Evolutionary conservation across 2,329 filamentous ascomycete genomes (phyloP), one percentile per base, ranked within the genome.

Genomic region (Talaromyces sp.): DNA sequence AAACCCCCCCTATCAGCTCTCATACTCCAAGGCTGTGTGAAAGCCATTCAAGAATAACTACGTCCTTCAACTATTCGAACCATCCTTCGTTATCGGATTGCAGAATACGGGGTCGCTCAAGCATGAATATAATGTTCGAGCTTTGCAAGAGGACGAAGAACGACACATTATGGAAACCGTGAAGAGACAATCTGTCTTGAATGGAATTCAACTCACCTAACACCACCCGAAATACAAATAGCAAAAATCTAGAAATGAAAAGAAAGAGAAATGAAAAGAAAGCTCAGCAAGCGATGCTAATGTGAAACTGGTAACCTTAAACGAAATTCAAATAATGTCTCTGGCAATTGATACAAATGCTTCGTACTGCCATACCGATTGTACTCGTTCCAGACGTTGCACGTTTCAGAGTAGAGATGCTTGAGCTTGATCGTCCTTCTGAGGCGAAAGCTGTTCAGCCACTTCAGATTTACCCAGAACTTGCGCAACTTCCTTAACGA

Each of bases 401-500:
- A 24, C 1, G 9, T n/a, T 13, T 52, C 24, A 31, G 49, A 31
- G 6, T 27, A 17, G 11, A 17, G 26, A 17, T 8, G 21, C n/a
- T 21, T 46, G 19, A 19, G 7, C 4, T 46, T 46, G 14, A 14
- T 21, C 43, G 24, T 52, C 24, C 17, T 29, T 27, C 49, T 8
- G 10, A 52, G 11, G 13, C 26, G 19, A 13, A 52, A 4, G 19
- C 24, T 50, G 19, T 24, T 14, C 13, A 17, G 4, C 24, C 49
- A 29, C 21, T 29, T 17, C 21, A 7, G 1, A 26, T 38, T 60
- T 65, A n/a, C 67, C 67, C 21, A 77, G 64, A 17, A 77, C 52
- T 58, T 65, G 67, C 38, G 70, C 71, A 21, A 73, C 69, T 52
- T 70, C 70, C 61, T 70, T 70, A n/a, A 73, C 71, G 58, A 72